phyloP scores from a whole-genome alignment of 1,284 basidiomycete species.

The Ustilago esculenta region DNA sequence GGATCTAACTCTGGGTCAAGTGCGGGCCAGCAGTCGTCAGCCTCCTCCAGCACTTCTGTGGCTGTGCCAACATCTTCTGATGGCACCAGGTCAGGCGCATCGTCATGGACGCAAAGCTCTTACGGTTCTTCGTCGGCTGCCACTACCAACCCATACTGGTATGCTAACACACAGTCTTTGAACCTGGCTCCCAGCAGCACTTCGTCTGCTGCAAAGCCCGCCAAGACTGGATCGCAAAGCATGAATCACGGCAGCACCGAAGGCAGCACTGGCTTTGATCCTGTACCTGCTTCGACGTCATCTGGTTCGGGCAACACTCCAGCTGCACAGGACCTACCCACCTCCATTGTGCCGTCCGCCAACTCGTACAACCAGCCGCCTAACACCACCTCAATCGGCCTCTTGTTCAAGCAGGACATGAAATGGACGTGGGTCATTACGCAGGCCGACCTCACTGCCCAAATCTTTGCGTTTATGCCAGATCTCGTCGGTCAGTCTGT shows the following conservation, averaged over 20 bases:
- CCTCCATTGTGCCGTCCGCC: slow-evolving; percentile 47
- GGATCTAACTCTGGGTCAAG: slow-evolving; percentile 17
- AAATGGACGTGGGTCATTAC: slow-evolving; percentile 58
- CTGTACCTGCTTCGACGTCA: slow-evolving; percentile 8
- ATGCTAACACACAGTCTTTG: slow-evolving; percentile 48
- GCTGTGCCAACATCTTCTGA: slow-evolving; percentile 11
- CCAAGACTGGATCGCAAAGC: slow-evolving; percentile 18
- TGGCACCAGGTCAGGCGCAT: slow-evolving; percentile 6
- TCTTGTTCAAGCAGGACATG: slow-evolving; percentile 58
- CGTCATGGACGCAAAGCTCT: neutral
- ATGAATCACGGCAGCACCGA: slow-evolving; percentile 2
- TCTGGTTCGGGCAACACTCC: neutral
- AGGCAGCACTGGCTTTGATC: slow-evolving; percentile 6
- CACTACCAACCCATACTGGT: slow-evolving; percentile 50
- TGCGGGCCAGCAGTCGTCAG: slow-evolving; percentile 3
- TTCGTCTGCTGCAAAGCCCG: neutral
- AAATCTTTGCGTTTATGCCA: slow-evolving; percentile 65
- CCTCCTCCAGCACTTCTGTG: neutral
- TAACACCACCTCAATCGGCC: slow-evolving; percentile 45
- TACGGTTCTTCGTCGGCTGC: slow-evolving; percentile 12
- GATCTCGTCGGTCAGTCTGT: slow-evolving; percentile 46
- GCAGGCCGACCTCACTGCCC: slow-evolving; percentile 61
- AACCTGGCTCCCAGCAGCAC: slow-evolving; percentile 35
- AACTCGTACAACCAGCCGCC: slow-evolving; percentile 38
- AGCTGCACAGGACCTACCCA: slow-evolving; percentile 25